Conservation (phyloP, 495 filamentous ascomycete species). For the Hyaloscypha bicolor region DNA sequence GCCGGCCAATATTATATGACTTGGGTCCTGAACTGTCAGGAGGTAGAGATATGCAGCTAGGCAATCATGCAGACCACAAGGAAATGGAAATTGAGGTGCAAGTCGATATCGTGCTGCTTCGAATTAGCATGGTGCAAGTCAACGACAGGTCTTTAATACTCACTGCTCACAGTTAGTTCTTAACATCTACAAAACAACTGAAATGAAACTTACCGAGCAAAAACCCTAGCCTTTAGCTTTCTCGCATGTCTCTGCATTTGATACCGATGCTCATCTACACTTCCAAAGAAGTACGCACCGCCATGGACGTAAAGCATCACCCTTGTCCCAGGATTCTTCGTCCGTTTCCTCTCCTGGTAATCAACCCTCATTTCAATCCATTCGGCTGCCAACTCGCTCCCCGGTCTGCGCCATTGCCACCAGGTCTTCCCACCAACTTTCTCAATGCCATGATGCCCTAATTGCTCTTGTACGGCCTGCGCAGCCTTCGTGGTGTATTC, state of each 20-base stretch:
- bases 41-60: constrained; percentile 84
- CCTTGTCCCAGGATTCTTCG: constrained; percentile 59
- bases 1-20: constrained; percentile 78
- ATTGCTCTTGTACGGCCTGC: constrained; percentile 61
- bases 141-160: constrained; percentile 7
- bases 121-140: not conserved
- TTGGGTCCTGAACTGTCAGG: constrained; percentile 69
- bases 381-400: constrained; percentile 71
- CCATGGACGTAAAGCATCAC: constrained; percentile 96
- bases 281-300: constrained; percentile 73
- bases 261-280: constrained; percentile 92
- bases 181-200: not conserved
- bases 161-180: constrained; percentile 29
- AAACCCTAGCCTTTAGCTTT: constrained; percentile 84
- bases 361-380: constrained; percentile 95
- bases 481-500: constrained; percentile 64
- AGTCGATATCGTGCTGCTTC: constrained; percentile 71
- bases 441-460: constrained; percentile 73
- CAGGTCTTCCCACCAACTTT: constrained; percentile 80
- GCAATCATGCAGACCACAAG: constrained; percentile 87
- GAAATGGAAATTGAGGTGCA: constrained; percentile 92
- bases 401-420: constrained; percentile 87
- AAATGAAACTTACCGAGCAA: constrained; percentile 62
- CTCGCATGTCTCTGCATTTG: constrained; percentile 94
- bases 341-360: constrained; percentile 68